Evolutionary conservation across 805 yeast species (phyloP).

Genomic region (Grigorovia transvaalensis): DNA sequence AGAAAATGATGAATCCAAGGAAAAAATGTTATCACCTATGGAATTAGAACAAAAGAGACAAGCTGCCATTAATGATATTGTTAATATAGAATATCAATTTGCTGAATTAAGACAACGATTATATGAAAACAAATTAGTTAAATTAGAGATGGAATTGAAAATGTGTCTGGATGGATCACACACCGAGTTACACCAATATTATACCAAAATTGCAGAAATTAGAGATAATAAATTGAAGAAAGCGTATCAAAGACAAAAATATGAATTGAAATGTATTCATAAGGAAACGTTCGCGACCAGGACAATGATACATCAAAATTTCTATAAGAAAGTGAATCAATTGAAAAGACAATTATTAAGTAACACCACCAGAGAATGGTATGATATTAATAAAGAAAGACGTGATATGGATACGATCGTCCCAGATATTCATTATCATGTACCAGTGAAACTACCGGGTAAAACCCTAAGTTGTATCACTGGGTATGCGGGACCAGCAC

Average conservation of each 20-base stretch:
- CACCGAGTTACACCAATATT: slow-evolving; percentile 72
- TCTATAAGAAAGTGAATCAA: slow-evolving; percentile 56
- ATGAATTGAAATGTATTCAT: slow-evolving; percentile 66
- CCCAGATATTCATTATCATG: slow-evolving; percentile 41
- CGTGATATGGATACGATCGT: slow-evolving; percentile 55
- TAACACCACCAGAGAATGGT: slow-evolving; percentile 79
- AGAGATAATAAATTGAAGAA: slow-evolving; percentile 57
- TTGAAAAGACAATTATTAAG: slow-evolving; percentile 53
- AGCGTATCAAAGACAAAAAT: slow-evolving; percentile 42
- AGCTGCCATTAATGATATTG: slow-evolving; percentile 45
- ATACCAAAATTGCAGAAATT: slow-evolving; percentile 59
- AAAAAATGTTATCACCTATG: slow-evolving; percentile 4
- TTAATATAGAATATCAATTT: slow-evolving; percentile 75
- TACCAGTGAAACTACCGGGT: slow-evolving; percentile 26
- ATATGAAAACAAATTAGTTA: slow-evolving; percentile 70
- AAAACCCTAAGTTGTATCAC: slow-evolving; percentile 29
- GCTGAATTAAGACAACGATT: slow-evolving; percentile 76
- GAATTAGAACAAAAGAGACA: slow-evolving; percentile 23
- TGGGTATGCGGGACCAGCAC: slow-evolving; percentile 30
- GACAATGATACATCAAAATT: slow-evolving; percentile 76
- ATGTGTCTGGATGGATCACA: slow-evolving; percentile 85
- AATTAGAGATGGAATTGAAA: slow-evolving; percentile 72
- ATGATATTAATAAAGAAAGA: slow-evolving; percentile 81
- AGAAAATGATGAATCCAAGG: slow-evolving; percentile 8
- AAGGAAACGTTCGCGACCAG: slow-evolving; percentile 73